Evolutionary conservation across 1,284 basidiomycete species (phyloP), one percentile per base, ranked within the genome.

Genomic region (Ceratobasidium sp.): DNA sequence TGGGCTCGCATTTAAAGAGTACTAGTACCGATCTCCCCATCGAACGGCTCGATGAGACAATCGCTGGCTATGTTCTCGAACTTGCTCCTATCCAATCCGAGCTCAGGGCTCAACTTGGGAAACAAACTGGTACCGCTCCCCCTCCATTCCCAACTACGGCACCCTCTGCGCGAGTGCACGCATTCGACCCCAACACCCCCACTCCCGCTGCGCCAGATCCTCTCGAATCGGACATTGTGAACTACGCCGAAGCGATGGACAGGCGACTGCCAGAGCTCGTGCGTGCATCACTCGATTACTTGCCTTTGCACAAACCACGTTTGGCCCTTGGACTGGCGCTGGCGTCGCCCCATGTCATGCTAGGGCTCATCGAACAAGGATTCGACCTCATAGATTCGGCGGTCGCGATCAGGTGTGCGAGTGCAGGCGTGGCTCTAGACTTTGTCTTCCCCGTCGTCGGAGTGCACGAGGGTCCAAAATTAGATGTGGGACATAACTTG

Each of bases 321-420:
- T 79, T 93, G 13, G 84, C 86, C 43, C 88, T 89, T 53, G 88
- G 87, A 0, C 80, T 85, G 0, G 78, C 78, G 0, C 89, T 89
- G 0, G 78, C 78, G 0, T 89, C 90, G 0, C 93, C 93, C 1
- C 93, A 94, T 76, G 90, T 92, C 72, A 87, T 93, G 29, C 86
- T 95, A 1, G 81, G 81, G 7, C 85, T 93, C 29, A 85, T 94
- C 34, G 81, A 83, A 1, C 84, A 87, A 58, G 84, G 90, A 3
- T 93, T 92, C 14, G 93, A 95, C 79, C 77, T 94, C 0, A 90
- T 94, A 76, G 92, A 93, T 78, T 86, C 87, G 0, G 84, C 84
- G 13, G 94, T 90, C 89, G 91, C 88, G 0, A 87, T 90, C 77
- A 80, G 85, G 13, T 87, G 88, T 0, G 90, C 90, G 6, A 84